These are phyloP conservation scores for Hypoxylon sp. DNA, from an alignment of 2,329 filamentous ascomycete species.

Conservation along the genomic window DNA sequence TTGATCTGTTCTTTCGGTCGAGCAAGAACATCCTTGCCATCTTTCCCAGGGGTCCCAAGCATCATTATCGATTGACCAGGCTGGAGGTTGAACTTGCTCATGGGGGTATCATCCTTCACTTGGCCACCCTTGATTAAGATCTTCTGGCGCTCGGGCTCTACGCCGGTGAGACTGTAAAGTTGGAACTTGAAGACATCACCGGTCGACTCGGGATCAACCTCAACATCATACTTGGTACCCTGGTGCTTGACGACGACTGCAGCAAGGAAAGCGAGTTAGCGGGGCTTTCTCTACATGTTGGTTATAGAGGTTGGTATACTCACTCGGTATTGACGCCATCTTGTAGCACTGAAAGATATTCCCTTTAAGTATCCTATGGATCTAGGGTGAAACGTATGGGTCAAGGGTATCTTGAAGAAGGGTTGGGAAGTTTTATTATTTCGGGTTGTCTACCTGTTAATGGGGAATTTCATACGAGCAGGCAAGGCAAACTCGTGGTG, in stretches of 20 bases:
- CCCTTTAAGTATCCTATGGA: conserved; percentile 13
- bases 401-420: conserved; percentile 40
- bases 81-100: conserved; percentile 88
- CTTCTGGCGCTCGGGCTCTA: conserved; percentile 97
- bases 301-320: conserved; percentile 32
- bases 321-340: conserved; percentile 53
- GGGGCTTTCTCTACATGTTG: not conserved
- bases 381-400: not conserved
- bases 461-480: not conserved
- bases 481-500: conserved; percentile 46
- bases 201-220: conserved; percentile 85
- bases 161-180: conserved; percentile 93
- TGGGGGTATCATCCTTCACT: conserved; percentile 93
- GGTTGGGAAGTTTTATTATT: conserved; percentile 7
- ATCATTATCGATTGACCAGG: conserved; percentile 92
- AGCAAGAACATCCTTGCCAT: conserved; percentile 69
- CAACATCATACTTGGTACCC: conserved; percentile 95
- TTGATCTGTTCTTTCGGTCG: conserved; percentile 86
- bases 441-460: not conserved
- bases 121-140: conserved; percentile 94
- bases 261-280: conserved; percentile 44
- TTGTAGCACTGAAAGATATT: conserved; percentile 33
- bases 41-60: conserved; percentile 89
- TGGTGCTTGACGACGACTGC: conserved; percentile 93
- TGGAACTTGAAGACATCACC: conserved; percentile 97